Conservation (phyloP, 2,329 filamentous ascomycete genomes). For the Xylaria arbuscula region DNA sequence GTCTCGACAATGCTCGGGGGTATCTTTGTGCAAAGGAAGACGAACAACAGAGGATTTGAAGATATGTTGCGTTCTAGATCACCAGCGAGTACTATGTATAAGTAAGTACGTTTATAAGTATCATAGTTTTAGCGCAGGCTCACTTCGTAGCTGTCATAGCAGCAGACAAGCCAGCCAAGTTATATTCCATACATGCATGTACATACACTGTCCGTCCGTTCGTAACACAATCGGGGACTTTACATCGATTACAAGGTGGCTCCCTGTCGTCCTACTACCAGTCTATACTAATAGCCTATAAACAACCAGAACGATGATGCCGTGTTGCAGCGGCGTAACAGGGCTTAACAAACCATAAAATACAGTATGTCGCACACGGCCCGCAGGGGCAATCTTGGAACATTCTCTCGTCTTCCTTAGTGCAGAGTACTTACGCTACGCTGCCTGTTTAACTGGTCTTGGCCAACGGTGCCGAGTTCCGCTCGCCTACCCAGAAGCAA, state of each 20-base stretch:
- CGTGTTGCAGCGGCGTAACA: slow-evolving; percentile 11
- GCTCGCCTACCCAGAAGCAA: background rate
- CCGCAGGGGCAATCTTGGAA: background rate
- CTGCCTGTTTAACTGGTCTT: background rate
- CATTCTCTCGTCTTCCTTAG: slow-evolving; percentile 1
- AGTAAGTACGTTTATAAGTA: no score
- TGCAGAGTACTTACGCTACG: background rate
- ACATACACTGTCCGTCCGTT: background rate
- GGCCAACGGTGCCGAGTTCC: slow-evolving; percentile 25
- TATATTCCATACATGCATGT: background rate
- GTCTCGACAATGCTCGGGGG: background rate
- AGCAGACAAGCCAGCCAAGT: slow-evolving; percentile 1
- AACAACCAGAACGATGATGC: slow-evolving; percentile 14
- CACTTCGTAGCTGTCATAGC: no score
- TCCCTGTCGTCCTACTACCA: background rate
- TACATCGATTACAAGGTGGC: background rate
- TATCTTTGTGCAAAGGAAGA: background rate
- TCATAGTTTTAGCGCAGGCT: background rate
- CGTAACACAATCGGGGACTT: background rate
- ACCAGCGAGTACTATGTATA: no score
- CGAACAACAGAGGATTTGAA: no score
- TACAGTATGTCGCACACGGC: slow-evolving; percentile 9
- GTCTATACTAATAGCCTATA: no score
- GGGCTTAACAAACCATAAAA: background rate
- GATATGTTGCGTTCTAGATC: no score